These are phyloP conservation scores for Sequoiadendron giganteum DNA, from an alignment of 75 land plant species.

Conservation along the genomic window DNA sequence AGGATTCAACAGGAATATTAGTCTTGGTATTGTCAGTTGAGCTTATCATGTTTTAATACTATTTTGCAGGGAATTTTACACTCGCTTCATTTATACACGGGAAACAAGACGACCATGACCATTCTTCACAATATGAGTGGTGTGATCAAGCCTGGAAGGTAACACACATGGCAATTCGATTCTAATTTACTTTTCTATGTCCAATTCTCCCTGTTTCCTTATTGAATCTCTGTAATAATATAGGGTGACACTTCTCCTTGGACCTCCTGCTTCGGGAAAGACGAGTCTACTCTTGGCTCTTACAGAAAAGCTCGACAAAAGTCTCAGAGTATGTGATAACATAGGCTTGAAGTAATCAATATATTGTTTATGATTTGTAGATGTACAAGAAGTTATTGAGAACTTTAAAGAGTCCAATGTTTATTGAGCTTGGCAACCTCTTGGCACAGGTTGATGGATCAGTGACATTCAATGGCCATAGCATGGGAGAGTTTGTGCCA, in stretches of 20 bases:
- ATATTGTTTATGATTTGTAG: background rate
- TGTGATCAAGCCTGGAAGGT: slow-evolving; percentile 4
- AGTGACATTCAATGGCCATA: slow-evolving; percentile 55
- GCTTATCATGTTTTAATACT: background rate
- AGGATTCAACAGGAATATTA: background rate
- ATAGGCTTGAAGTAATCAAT: background rate
- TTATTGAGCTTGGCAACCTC: no score
- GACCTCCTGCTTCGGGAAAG: slow-evolving; percentile 8
- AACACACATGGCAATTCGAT: background rate
- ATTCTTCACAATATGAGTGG: background rate
- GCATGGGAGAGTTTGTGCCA: slow-evolving; percentile 49
- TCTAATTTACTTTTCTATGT: background rate
- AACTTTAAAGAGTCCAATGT: no score
- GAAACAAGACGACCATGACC: background rate
- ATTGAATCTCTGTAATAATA: background rate
- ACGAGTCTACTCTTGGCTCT: background rate
- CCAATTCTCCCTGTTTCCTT: background rate
- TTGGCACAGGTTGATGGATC: slow-evolving; percentile 32
- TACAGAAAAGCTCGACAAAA: slow-evolving; percentile 3
- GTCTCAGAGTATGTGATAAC: background rate
- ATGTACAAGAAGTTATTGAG: no score
- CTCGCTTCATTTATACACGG: slow-evolving; percentile 11
- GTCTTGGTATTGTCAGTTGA: background rate
- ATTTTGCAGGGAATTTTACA: background rate
- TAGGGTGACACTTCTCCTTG: slow-evolving; percentile 10